These are phyloP conservation scores for Leucocoprinus birnbaumii DNA, from an alignment of 768 basidiomycete species.

Conservation along the genomic window DNA sequence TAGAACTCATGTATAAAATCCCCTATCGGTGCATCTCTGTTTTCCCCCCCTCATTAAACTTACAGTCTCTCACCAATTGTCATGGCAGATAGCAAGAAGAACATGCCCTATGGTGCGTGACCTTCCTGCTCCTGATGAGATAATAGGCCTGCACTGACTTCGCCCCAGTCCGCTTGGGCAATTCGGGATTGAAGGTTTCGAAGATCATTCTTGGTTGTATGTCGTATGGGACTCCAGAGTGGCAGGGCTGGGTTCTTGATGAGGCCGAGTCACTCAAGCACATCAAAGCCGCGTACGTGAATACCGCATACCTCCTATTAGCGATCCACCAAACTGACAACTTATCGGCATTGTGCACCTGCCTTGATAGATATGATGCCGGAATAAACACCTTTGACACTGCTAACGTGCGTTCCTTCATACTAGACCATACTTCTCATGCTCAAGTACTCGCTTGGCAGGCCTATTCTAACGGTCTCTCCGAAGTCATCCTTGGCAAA, in stretches of 20 bases:
- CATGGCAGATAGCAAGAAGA: not conserved
- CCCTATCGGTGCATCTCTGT: no score
- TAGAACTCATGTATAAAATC: no score
- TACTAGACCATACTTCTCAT: not conserved
- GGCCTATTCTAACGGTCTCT: constrained; percentile 65
- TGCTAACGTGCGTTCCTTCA: constrained; percentile 32
- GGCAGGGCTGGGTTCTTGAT: constrained; percentile 46
- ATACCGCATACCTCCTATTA: no score
- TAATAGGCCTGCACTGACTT: not conserved
- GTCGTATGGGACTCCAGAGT: constrained; percentile 51
- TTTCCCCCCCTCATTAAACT: not conserved
- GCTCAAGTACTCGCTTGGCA: constrained; percentile 16
- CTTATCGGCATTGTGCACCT: not conserved
- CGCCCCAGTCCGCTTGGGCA: constrained; percentile 41
- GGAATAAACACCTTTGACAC: constrained; percentile 65
- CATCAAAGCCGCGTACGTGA: constrained; percentile 43
- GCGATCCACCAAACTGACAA: not conserved
- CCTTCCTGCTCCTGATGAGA: not conserved
- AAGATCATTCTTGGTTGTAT: constrained; percentile 64
- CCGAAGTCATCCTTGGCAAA: constrained; percentile 67
- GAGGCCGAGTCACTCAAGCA: constrained; percentile 52
- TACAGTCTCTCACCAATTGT: not conserved
- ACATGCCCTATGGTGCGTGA: not conserved
- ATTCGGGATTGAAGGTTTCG: constrained; percentile 63
- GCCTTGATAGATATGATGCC: constrained; percentile 46